A percentile compares a stretch with the other conserved stretches of the same genome.
Conservation (phyloP, 257 asterid genomes). For the Solanum habrochaites region DNA sequence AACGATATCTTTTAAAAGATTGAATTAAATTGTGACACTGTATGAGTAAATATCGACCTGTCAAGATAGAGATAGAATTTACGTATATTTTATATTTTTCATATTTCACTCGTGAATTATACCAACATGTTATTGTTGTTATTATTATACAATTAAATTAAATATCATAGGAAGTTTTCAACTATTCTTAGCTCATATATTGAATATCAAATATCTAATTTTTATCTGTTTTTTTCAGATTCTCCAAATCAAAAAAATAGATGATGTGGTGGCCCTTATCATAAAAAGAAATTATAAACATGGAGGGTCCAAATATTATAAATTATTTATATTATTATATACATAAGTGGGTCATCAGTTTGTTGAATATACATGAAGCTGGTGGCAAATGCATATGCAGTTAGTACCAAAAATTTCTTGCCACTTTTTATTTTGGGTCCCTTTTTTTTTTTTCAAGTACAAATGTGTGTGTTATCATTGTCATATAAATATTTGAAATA, state of each 20-base stretch:
- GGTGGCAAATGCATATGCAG: not conserved
- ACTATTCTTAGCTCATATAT: not conserved
- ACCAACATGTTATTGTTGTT: not conserved
- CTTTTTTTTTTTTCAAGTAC: not conserved
- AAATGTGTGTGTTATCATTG: not conserved
- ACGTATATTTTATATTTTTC: accelerated
- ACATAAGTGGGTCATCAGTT: not conserved
- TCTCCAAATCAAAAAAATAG: not conserved
- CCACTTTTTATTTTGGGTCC: not conserved
- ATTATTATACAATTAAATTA: not conserved
- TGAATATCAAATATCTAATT: not conserved
- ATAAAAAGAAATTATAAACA: not conserved
- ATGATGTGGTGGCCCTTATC: not conserved
- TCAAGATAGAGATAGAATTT: accelerated
- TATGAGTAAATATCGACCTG: not conserved
- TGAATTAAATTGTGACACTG: not conserved
- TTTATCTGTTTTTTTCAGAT: not conserved
- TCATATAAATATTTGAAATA: not conserved
- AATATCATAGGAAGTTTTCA: not conserved
- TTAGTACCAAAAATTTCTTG: not conserved
- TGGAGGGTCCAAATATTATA: not conserved
- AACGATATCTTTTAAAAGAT: not conserved
- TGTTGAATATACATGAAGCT: not conserved
- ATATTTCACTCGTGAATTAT: not conserved
- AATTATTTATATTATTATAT: not conserved